These are phyloP conservation scores for Diplodia intermedia DNA, from an alignment of 2,329 filamentous ascomycete genomes.

Conservation along the genomic window DNA sequence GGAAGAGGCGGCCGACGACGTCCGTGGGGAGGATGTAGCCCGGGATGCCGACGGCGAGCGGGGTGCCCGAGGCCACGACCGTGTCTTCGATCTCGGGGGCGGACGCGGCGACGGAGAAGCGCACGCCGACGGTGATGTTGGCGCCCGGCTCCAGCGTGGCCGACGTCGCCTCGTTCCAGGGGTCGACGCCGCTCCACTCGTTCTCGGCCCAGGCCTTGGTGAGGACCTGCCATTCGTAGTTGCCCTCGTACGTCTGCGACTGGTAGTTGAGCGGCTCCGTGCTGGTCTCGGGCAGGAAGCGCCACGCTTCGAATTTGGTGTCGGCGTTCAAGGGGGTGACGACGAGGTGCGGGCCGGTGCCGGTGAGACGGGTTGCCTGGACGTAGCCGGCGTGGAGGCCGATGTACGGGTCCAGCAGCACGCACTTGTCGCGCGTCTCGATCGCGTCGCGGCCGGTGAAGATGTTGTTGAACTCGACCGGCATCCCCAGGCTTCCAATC, in stretches of 20 bases:
- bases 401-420: constrained; percentile 66
- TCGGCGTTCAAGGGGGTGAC: constrained; percentile 60
- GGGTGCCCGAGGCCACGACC: constrained; percentile 53
- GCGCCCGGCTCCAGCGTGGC: constrained; percentile 55
- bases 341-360: constrained; percentile 61
- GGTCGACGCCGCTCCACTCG: constrained; percentile 59
- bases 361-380: constrained; percentile 60
- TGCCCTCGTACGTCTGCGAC: constrained; percentile 65
- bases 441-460: constrained; percentile 60
- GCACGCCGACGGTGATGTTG: constrained; percentile 57
- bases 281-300: constrained; percentile 57
- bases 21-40: constrained; percentile 63
- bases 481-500: constrained; percentile 64
- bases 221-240: constrained; percentile 66
- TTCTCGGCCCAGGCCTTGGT: constrained; percentile 62
- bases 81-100: constrained; percentile 58
- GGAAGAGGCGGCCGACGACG: constrained; percentile 54
- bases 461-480: constrained; percentile 68
- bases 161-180: constrained; percentile 64
- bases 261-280: constrained; percentile 52
- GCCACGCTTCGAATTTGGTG: constrained; percentile 62
- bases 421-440: constrained; percentile 60
- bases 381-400: constrained; percentile 66
- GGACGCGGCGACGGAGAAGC: constrained; percentile 57
- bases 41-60: constrained; percentile 61